Base-by-base conservation (phyloP, 495 filamentous ascomycete species). In the Hyaloscypha variabilis region DNA sequence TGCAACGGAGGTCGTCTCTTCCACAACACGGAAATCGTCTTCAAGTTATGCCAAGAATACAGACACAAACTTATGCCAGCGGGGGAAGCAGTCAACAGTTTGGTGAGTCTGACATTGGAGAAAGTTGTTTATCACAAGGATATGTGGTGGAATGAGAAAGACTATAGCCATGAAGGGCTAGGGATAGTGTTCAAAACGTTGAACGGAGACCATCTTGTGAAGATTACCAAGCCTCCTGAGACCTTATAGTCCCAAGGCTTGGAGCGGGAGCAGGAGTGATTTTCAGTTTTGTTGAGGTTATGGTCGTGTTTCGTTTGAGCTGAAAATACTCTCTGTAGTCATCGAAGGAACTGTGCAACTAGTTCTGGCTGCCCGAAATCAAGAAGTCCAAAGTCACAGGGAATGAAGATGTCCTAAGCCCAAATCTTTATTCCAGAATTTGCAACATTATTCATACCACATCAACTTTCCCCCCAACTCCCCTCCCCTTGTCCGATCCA, bases 111-210 rank as follows among this genome's bases (percentile, higher is more conserved):
- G 65, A 73, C 72, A 25, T 60, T 83, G 59, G 78, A 73, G 14
- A 81, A 78, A 67, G 81, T 82, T 6, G 74, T 72, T 58, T 83
- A 82, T 69, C 79, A 83, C 64, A 82, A 83, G 68, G 79, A 82
- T 67, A 79, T 79, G 80, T 84, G 77, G 80, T 84, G 77, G 81
- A 82, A 82, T 60, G 73, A 81, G 61, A 83, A 81, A 69, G 79
- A 81, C 61, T 82, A 82, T 67, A 79, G 74, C 57, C 77, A 84
- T 70, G 76, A 80, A 54, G 81, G 81, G 6, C 28, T 83, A 31
- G 81, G 81, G 8, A 80, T 77, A 69, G 56, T 77, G 11, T 68
- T 82, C 66, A 82, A 83, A 76, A 79, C 75, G 62, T 62, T 83
- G 54, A 83, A 84, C 73, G 79, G 81, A 13, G 80, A 80, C 65